Evolutionary conservation across 495 filamentous ascomycete genomes (phyloP), one percentile per base, ranked within the genome.

Genomic region (Penicillium cataractarum): DNA sequence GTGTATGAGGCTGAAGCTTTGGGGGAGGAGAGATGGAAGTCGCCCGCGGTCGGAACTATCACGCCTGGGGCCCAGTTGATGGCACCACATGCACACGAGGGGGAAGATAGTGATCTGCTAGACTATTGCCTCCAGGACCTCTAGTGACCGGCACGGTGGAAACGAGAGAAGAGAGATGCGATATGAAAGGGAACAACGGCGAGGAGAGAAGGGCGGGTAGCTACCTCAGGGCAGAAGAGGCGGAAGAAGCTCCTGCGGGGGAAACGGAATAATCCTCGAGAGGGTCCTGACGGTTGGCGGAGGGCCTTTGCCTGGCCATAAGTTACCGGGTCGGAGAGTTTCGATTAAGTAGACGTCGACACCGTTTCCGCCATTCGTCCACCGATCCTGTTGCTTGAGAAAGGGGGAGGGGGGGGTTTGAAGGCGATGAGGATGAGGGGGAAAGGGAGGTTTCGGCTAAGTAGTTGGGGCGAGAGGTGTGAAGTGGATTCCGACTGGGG

Each of bases 261-360:
- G 76, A 72, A 40, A 73, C 65, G 68, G 74, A 69, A 74, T 73
- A 74, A 70, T 79, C 78, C 78, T 82, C 77, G 68, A 75, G 72
- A 73, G 79, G 76, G 77, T 80, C 78, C 78, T 82, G 79, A 67
- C 76, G 78, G 72, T 76, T 75, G 73, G 70, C 63, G 70, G 71
- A 74, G 69, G 77, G 74, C 75, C 76, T 78, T 78, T 76, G 77
- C 65, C 77, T 82, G 77, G 79, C 79, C 79, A 82, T 82, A 82
- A 77, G 79, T 80, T 76, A 74, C 71, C 72, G 67, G 74, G 64
- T 79, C 69, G 68, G 61, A 67, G 68, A 64, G 70, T 70, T 66
- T 75, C 39, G 67, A 69, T 74, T 65, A 60, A 61, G 72, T 72
- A 61, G 66, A 75, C 65, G 70, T 73, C 57, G 63, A 71, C 71